Conservation (phyloP, 2,329 filamentous ascomycete species). For the Phaeosphaeria sp. region DNA sequence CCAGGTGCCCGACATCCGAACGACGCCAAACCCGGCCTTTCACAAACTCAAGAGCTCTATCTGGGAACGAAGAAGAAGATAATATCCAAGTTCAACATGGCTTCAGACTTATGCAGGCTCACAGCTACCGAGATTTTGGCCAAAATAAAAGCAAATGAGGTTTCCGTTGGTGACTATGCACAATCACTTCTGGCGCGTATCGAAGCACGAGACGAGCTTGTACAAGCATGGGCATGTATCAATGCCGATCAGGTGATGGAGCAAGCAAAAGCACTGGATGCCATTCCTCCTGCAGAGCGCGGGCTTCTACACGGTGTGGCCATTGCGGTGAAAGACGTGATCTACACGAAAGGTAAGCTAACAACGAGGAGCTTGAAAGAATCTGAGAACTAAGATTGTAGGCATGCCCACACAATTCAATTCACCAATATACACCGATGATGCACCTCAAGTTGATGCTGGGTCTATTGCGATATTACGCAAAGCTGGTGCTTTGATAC, state of each 20-base stretch:
- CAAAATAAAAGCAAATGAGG: not conserved
- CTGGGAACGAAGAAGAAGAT: not conserved
- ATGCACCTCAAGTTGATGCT: conserved; percentile 59
- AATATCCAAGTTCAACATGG: not conserved
- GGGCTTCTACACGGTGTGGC: conserved; percentile 65
- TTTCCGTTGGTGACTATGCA: conserved; percentile 4
- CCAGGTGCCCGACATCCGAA: not conserved
- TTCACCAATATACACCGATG: conserved; percentile 60
- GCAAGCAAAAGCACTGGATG: conserved; percentile 60
- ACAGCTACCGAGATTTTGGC: not conserved
- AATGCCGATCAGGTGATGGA: conserved; percentile 51
- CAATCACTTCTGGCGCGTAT: conserved; percentile 21
- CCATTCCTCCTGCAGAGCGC: conserved; percentile 54
- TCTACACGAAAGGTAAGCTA: conserved; percentile 52
- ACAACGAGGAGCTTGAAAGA: not conserved
- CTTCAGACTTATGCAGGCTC: not conserved
- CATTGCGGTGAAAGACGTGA: conserved; percentile 67
- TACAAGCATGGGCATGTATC: conserved; percentile 42
- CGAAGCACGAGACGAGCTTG: conserved; percentile 26
- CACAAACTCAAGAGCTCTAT: not conserved
- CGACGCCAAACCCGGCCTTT: not conserved
- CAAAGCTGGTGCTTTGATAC: conserved; percentile 63
- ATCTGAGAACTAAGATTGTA: not conserved
- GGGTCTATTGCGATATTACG: conserved; percentile 60
- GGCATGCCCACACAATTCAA: conserved; percentile 65